A percentile compares a stretch with the other conserved stretches of the same genome.
These are phyloP conservation scores for Inonotus hispidus DNA, from an alignment of 1,284 basidiomycete genomes.

Conservation along the genomic window DNA sequence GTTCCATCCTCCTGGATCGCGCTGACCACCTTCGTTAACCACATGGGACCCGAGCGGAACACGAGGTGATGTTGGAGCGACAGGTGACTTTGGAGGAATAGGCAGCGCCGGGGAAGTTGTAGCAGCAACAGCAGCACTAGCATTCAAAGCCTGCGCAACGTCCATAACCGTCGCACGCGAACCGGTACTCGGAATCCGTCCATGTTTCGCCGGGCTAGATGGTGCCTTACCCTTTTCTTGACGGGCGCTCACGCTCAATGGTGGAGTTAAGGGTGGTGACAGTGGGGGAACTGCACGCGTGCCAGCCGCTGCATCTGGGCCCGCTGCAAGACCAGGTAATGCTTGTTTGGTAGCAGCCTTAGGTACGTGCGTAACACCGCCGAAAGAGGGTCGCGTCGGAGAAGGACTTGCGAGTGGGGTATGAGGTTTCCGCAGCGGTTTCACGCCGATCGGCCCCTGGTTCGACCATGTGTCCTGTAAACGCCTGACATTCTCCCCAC, in stretches of 20 bases:
- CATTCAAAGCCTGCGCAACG: constrained; percentile 52
- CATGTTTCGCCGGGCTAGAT: constrained; percentile 33
- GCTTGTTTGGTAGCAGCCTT: constrained; percentile 32
- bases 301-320: not conserved
- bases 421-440: constrained; percentile 19
- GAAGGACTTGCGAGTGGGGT: constrained; percentile 6
- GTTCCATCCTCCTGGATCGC: constrained; percentile 22
- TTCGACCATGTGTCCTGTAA: constrained; percentile 32
- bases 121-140: not conserved
- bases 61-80: not conserved
- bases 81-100: not conserved
- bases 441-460: constrained; percentile 31
- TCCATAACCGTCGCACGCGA: constrained; percentile 72
- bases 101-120: constrained; percentile 13
- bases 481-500: constrained; percentile 18
- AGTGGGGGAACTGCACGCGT: constrained; percentile 7
- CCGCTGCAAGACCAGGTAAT: constrained; percentile 34
- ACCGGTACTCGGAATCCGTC: constrained; percentile 61
- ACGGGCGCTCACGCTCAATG: constrained; percentile 19
- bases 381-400: constrained; percentile 12
- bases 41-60: too few species aligned
- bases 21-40: constrained; percentile 19
- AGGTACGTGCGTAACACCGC: constrained; percentile 9
- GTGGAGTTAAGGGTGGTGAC: constrained; percentile 19
- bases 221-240: constrained; percentile 21